These are phyloP conservation scores for Coemansia sp. DNA, from an alignment of 192 early-diverging fungal genomes.

Conservation along the genomic window DNA sequence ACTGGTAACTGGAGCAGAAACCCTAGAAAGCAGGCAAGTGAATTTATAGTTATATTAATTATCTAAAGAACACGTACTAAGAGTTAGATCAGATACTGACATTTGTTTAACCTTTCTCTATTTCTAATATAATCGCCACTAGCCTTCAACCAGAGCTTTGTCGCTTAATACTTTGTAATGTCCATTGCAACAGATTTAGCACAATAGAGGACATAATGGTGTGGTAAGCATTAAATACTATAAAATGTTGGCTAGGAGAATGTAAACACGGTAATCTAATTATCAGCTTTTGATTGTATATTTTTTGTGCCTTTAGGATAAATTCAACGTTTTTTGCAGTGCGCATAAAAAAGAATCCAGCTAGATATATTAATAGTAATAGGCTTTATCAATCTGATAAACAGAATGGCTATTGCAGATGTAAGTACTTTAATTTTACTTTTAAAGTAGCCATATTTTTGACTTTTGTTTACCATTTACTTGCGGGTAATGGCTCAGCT, in stretches of 20 bases:
- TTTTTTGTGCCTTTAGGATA: constrained; percentile 40
- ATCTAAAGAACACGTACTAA: too few species aligned
- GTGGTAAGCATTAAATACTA: constrained; percentile 15
- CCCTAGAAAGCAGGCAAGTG: constrained; percentile 66
- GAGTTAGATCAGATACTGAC: neutral
- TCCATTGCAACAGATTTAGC: constrained; percentile 33
- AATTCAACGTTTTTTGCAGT: constrained; percentile 20
- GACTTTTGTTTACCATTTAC: neutral
- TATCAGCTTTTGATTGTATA: neutral
- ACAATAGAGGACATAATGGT: constrained; percentile 18
- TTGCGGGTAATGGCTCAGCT: neutral
- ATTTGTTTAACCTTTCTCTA: neutral
- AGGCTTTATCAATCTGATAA: neutral
- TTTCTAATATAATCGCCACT: constrained; percentile 15
- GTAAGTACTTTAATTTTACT: neutral
- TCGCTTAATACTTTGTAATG: constrained; percentile 48
- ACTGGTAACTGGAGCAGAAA: constrained; percentile 61
- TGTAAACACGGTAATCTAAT: neutral
- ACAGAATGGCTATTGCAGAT: constrained; percentile 1
- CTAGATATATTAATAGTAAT: constrained; percentile 11
- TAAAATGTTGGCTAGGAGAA: neutral
- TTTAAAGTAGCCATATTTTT: neutral
- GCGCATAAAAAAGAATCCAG: constrained; percentile 18
- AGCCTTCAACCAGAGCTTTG: constrained; percentile 61
- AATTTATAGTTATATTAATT: neutral